These are phyloP conservation scores for Choiromyces venosus DNA, from an alignment of 495 filamentous ascomycete genomes.

Conservation along the genomic window DNA sequence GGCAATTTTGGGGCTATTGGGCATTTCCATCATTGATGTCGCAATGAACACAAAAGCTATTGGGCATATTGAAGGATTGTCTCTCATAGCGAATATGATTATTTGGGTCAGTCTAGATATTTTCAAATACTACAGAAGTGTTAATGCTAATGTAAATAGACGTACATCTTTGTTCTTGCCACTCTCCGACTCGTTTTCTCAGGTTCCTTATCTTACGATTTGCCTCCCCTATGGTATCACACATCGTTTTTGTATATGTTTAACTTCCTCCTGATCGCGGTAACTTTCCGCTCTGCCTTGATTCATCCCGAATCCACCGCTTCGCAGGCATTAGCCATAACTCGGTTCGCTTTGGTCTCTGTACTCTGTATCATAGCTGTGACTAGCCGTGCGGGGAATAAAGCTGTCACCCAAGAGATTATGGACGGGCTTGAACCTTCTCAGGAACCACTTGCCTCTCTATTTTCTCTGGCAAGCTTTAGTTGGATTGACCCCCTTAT, in stretches of 20 bases:
- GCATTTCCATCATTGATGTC: constrained; percentile 59
- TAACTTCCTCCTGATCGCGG: constrained; percentile 70
- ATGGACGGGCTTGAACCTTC: constrained; percentile 82
- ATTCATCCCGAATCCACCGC: constrained; percentile 67
- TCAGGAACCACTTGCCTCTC: constrained; percentile 73
- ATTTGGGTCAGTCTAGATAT: constrained; percentile 58
- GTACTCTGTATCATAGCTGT: constrained; percentile 68
- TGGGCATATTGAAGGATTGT: constrained; percentile 51
- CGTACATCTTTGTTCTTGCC: constrained; percentile 72
- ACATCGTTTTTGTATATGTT: constrained; percentile 78
- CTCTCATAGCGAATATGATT: constrained; percentile 37
- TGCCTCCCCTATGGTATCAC: constrained; percentile 85
- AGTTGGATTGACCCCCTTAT: constrained; percentile 86
- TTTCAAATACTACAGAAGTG: constrained; percentile 4
- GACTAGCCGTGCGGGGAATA: constrained; percentile 85
- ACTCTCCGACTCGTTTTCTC: constrained; percentile 66
- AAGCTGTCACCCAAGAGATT: constrained; percentile 75
- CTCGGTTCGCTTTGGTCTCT: constrained; percentile 67
- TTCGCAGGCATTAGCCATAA: constrained; percentile 57
- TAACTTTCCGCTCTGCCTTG: constrained; percentile 77
- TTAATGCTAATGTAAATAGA: constrained; percentile 50
- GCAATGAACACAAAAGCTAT: constrained; percentile 48
- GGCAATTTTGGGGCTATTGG: constrained; percentile 65
- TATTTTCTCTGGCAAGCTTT: constrained; percentile 84
- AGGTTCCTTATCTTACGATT: constrained; percentile 44